Conservation (phyloP, 345 rosid species). For the Gynandropsis gynandra region DNA sequence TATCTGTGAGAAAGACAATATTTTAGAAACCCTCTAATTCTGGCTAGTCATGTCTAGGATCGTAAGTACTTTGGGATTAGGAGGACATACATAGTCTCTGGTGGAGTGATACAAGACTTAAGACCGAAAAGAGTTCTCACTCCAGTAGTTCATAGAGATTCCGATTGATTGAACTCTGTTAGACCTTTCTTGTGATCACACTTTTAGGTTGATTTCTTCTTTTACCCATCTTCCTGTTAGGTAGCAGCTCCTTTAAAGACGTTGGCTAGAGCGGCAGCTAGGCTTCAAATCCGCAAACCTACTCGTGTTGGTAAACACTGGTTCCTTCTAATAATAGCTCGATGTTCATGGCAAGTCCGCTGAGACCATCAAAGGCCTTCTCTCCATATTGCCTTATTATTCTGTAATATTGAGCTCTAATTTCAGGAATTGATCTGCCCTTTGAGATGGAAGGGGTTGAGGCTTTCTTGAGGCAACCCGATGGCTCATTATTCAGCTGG, state of each 20-base stretch:
- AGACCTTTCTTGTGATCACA: background rate
- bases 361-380: background rate
- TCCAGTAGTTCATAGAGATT: too few relatives aligned
- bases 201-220: constrained; percentile 16
- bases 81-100: background rate
- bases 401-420: constrained; percentile 5
- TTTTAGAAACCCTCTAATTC: constrained; percentile 3
- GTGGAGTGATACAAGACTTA: background rate
- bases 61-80: background rate
- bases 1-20: background rate
- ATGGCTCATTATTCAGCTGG: constrained; percentile 89
- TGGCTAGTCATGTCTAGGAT: background rate
- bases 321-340: background rate
- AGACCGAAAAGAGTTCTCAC: background rate
- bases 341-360: background rate
- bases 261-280: constrained; percentile 64
- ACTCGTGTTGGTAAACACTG: constrained; percentile 52
- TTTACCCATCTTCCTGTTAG: too few relatives aligned
- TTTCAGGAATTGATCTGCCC: constrained; percentile 81
- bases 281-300: constrained; percentile 70
- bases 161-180: background rate
- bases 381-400: background rate
- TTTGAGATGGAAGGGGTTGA: constrained; percentile 74
- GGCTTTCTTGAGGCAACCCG: constrained; percentile 73
- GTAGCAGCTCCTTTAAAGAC: constrained; percentile 62